These are phyloP conservation scores for Shiraia bambusicola DNA, from an alignment of 2,329 filamentous ascomycete genomes.

Conservation along the genomic window DNA sequence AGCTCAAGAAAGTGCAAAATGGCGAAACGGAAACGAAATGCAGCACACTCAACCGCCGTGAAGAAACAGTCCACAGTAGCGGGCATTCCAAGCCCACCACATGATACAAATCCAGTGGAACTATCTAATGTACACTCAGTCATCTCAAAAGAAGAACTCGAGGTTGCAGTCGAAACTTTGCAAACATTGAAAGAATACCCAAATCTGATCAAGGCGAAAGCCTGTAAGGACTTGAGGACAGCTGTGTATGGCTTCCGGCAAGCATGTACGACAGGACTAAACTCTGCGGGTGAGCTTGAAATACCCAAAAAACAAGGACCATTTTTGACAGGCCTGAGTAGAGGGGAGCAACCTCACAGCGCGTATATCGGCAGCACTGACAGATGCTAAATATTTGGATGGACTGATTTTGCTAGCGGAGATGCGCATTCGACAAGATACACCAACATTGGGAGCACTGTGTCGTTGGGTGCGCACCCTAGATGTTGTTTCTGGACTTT, in stretches of 20 bases:
- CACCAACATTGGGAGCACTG: slow-evolving; percentile 67
- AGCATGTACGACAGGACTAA: slow-evolving; percentile 67
- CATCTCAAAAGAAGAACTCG: slow-evolving; percentile 65
- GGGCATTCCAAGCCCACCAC: slow-evolving; percentile 30
- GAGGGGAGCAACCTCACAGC: slow-evolving; percentile 65
- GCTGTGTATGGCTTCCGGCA: slow-evolving; percentile 70
- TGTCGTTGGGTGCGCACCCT: slow-evolving; percentile 73
- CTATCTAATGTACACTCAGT: slow-evolving; percentile 57
- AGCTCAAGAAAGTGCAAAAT: slow-evolving; percentile 7
- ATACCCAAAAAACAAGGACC: not conserved
- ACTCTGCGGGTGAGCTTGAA: slow-evolving; percentile 52
- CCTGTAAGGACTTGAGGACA: slow-evolving; percentile 65
- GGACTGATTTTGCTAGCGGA: slow-evolving; percentile 66
- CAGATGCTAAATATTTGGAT: slow-evolving; percentile 66
- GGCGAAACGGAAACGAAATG: slow-evolving; percentile 35
- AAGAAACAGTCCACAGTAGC: slow-evolving; percentile 23
- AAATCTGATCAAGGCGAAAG: slow-evolving; percentile 65
- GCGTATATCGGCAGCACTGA: slow-evolving; percentile 64
- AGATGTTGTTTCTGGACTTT: slow-evolving; percentile 67
- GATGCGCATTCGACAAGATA: slow-evolving; percentile 67
- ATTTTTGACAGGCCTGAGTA: slow-evolving; percentile 14
- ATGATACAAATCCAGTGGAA: slow-evolving; percentile 35
- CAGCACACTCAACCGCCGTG: slow-evolving; percentile 18
- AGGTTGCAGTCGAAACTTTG: slow-evolving; percentile 67
- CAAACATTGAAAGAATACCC: slow-evolving; percentile 61